Base-by-base conservation (phyloP, 2,329 filamentous ascomycete genomes). In the Colletotrichum lindemuthianum region DNA sequence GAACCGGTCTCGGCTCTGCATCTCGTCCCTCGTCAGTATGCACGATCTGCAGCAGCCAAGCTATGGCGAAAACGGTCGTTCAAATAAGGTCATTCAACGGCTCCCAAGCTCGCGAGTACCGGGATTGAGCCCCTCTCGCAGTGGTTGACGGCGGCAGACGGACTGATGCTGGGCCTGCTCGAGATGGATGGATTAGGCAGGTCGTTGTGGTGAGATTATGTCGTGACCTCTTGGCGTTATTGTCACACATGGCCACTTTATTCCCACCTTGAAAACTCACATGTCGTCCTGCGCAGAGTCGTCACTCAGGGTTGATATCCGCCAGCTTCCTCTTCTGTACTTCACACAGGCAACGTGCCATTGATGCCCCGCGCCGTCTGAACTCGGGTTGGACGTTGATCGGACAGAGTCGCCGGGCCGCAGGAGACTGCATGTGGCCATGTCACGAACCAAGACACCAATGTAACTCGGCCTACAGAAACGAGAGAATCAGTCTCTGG, bases 161-260 rank as follows among this genome's bases (percentile, higher is more conserved):
- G 32, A 32, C 12, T 40, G 24, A n/a, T 24, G 12, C 34, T 24
- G 24, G n/a, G 9, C 43, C 32, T 39, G 8, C 32, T 40, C n/a
- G 9, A 16, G 36, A 7, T 4, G 8, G 44, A 64, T 64, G 49
- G 39, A 64, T 39, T 44, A 60, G 50, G 44, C 58, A 64, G 57
- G 61, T 64, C 32, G 8, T 8, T 49, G 24, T 15, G 43, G 4
- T 24, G 24, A 24, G 24, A 24, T 24, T 24, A 64, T 64, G 56
- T 64, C 60, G 60, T 47, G 40, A 64, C 32, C 37, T 40, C 60
- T 59, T 59, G 56, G 45, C 56, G 51, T 39, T 43, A 50, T 59
- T 59, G 45, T 13, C 47, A 45, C 50, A 36, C 32, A 24, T 43
- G 37, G 43, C 40, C 32, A 5, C 5, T 24, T 24, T 3, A 4